These are phyloP conservation scores for Rhamnella rubrinervis DNA, from an alignment of 331 rosid species.

Conservation along the genomic window DNA sequence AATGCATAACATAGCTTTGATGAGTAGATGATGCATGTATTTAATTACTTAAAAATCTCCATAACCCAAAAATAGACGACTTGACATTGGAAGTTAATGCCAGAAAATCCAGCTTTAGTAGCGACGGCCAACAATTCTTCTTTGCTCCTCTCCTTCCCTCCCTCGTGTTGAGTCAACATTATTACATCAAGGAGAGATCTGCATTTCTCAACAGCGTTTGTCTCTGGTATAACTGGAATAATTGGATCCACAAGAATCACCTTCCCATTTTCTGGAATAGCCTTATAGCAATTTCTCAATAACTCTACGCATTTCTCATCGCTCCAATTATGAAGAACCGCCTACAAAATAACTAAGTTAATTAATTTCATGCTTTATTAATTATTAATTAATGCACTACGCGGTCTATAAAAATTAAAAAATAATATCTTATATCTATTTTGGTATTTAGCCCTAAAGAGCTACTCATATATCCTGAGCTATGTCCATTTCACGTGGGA, in stretches of 20 bases:
- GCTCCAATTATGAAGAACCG: conserved; percentile 48
- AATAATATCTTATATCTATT: no score
- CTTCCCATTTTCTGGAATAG: conserved; percentile 50
- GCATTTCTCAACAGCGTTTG: conserved; percentile 4
- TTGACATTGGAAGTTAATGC: conserved; percentile 27
- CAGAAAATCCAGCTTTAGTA: conserved; percentile 47
- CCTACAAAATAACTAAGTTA: not conserved
- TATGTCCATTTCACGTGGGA: no score
- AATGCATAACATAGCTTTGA: not conserved
- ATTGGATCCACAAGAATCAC: conserved; percentile 44
- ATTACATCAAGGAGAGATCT: conserved; percentile 15
- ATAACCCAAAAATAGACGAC: conserved; percentile 20
- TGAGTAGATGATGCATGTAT: not conserved
- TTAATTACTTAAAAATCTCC: conserved; percentile 23
- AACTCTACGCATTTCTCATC: conserved; percentile 55
- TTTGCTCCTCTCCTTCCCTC: conserved; percentile 45
- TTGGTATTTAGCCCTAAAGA: no score
- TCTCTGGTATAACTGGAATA: conserved; percentile 34
- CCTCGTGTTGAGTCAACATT: conserved; percentile 41
- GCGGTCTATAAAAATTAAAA: no score
- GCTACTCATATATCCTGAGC: no score
- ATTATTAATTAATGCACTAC: no score
- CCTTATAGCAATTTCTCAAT: conserved; percentile 47
- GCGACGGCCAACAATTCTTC: conserved; percentile 45
- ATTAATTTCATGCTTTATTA: not conserved